These are phyloP conservation scores for Amanita jacksonii DNA, from an alignment of 768 basidiomycete genomes.

Conservation along the genomic window DNA sequence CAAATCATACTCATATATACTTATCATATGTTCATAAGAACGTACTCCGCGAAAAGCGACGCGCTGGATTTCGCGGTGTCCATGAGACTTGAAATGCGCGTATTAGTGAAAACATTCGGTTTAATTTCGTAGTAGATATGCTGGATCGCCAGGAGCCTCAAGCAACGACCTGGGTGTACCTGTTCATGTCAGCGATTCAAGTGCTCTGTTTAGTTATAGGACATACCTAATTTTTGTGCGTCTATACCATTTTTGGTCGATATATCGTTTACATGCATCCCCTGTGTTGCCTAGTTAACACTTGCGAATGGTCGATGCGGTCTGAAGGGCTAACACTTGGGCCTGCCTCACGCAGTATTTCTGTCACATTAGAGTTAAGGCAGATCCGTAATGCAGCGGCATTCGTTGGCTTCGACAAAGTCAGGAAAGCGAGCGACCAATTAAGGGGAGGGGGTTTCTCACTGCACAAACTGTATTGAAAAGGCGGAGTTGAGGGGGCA, in stretches of 20 bases:
- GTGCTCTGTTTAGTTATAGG: neutral
- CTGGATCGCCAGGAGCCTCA: constrained; percentile 17
- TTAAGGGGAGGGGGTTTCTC: too few relatives aligned
- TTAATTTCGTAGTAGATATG: constrained; percentile 18
- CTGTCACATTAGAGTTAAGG: constrained; percentile 17
- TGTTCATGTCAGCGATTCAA: constrained; percentile 13
- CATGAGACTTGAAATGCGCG: constrained; percentile 14
- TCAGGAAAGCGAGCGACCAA: too few relatives aligned
- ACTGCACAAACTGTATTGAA: constrained; percentile 10
- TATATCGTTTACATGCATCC: constrained; percentile 28
- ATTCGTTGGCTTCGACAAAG: too few relatives aligned
- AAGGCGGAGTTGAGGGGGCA: constrained; percentile 12
- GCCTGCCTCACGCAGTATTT: constrained; percentile 25
- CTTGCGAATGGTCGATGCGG: neutral
- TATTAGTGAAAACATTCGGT: constrained; percentile 19
- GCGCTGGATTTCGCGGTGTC: constrained; percentile 7
- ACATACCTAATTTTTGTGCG: constrained; percentile 23
- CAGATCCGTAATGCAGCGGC: constrained; percentile 18
- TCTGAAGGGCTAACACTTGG: constrained; percentile 14
- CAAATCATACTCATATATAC: too few relatives aligned
- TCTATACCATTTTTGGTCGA: constrained; percentile 22
- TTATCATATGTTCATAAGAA: too few relatives aligned
- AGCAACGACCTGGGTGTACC: constrained; percentile 12
- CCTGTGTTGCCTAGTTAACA: constrained; percentile 14
- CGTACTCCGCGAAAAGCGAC: constrained; percentile 3